Base-by-base conservation (phyloP, 2,329 filamentous ascomycete species). In the Emergomyces africanus region DNA sequence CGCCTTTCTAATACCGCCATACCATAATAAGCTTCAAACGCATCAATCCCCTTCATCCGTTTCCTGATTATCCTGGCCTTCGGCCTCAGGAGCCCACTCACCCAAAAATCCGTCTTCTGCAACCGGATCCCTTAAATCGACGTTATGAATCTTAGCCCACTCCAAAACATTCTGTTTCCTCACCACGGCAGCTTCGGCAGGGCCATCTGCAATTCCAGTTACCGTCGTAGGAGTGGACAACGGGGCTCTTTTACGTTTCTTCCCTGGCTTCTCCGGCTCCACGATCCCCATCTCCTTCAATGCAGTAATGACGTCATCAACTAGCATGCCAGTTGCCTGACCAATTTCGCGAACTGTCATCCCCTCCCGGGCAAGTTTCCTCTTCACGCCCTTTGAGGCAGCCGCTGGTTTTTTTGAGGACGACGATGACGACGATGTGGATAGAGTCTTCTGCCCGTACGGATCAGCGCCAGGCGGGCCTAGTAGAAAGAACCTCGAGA, bases 201-300 rank as follows among this genome's bases (percentile, higher is more conserved):
- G 37, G 6, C 5, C 14, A 25, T 30, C 54, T 3, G 23, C 39
- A 12, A n/a, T 25, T 15, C n/a, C 54, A 44, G 23, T 15, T 15
- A 20, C 9, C 14, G 23, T 8, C 23, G 23, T 28, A 1, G 44
- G 5, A 23, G 23, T 28, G 6, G 53, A 30, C 25, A 39, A 44
- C 12, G 28, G 37, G 20, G 44, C 74, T 76, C 76, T 71, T 74
- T 70, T 69, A 76, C 80, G 64, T 81, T 67, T 86, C 78, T 72
- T 84, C 72, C 54, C 70, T 18, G 68, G 76, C 65, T 78, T 78
- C 60, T 75, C 75, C 23, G 70, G 69, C 62, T 82, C 79, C 53
- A 87, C 77, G 41, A 94, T 76, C 9, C 81, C 85, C 89, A 96
- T 96, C 60, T 89, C 85, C 61, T 87, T 83, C 58, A 96, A 75